phyloP scores from a whole-genome alignment of 139 green algal genomes.

The Coccomyxa sp. region DNA sequence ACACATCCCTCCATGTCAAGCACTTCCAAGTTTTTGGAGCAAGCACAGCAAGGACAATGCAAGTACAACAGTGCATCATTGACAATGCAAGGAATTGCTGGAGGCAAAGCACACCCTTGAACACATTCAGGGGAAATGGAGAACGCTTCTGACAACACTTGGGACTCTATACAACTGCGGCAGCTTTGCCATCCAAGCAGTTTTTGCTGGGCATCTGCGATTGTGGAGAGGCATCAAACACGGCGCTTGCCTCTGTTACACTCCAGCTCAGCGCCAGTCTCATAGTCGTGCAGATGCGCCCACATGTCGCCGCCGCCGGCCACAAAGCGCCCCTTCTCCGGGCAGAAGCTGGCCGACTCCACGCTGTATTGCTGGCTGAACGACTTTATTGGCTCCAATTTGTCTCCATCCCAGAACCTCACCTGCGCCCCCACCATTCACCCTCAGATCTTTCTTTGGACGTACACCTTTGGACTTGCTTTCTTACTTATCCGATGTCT shows the following conservation, averaged over 20 bases:
- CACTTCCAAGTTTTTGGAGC: no score
- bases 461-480: not conserved
- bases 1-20: not conserved
- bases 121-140: no score
- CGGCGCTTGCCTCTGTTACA: constrained; percentile 20
- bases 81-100: no score
- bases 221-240: no score
- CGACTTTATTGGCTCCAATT: constrained; percentile 43
- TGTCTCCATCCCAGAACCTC: constrained; percentile 66
- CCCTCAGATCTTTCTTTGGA: not conserved
- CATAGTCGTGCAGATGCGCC: constrained; percentile 84
- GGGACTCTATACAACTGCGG: no score
- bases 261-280: constrained; percentile 69
- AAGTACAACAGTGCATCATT: no score
- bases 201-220: no score
- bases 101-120: no score
- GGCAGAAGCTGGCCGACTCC: constrained; percentile 77
- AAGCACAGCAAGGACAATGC: no score
- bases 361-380: constrained; percentile 45
- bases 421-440: constrained; percentile 1
- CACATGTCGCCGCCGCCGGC: constrained; percentile 95
- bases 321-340: constrained; percentile 37
- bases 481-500: no score
- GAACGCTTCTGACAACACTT: no score
- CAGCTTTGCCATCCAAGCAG: no score